Percentiles rank a stretch among this genome's conserved stretches.
These are phyloP conservation scores for Discostella stelligeroides DNA, from an alignment of 108 stramenopile species.

Conservation along the genomic window DNA sequence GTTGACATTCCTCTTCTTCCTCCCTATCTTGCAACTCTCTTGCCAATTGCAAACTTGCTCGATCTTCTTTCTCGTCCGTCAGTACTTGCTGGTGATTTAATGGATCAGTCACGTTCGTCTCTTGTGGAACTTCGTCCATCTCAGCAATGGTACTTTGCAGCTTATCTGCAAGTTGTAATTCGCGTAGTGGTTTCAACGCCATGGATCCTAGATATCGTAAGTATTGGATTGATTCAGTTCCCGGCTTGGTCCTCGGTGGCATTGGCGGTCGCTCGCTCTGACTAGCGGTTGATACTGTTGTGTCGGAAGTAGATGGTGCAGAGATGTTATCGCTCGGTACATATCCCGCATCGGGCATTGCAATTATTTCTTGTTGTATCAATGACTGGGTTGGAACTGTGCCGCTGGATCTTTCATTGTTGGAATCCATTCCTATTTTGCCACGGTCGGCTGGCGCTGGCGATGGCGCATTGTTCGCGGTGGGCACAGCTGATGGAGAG, in stretches of 20 bases:
- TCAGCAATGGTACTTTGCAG: not conserved
- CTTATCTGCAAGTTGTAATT: constrained; percentile 8
- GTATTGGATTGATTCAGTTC: constrained; percentile 39
- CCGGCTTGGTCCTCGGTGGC: constrained; percentile 9
- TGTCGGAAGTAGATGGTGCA: not conserved
- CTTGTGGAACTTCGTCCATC: not conserved
- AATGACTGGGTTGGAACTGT: too few relatives aligned
- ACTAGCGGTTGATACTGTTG: not conserved
- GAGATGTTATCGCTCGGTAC: too few relatives aligned
- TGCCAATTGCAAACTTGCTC: not conserved
- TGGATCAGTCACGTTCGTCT: too few relatives aligned
- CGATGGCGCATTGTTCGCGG: not conserved
- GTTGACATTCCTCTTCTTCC: too few relatives aligned
- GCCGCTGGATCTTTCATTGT: too few relatives aligned
- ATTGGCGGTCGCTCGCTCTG: not conserved
- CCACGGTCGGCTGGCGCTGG: too few relatives aligned
- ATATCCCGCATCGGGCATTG: too few relatives aligned
- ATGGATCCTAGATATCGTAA: constrained; percentile 19
- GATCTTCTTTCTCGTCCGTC: constrained; percentile 6
- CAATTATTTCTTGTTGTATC: too few relatives aligned
- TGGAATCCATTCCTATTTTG: too few relatives aligned
- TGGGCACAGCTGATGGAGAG: not conserved
- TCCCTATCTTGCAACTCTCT: too few relatives aligned
- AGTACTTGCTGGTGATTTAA: too few relatives aligned
- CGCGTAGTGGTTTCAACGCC: constrained; percentile 8